Evolutionary conservation across 2,329 filamentous ascomycete genomes (phyloP), one percentile per base, ranked within the genome.

Genomic region (Trichoderma cornu-damae): DNA sequence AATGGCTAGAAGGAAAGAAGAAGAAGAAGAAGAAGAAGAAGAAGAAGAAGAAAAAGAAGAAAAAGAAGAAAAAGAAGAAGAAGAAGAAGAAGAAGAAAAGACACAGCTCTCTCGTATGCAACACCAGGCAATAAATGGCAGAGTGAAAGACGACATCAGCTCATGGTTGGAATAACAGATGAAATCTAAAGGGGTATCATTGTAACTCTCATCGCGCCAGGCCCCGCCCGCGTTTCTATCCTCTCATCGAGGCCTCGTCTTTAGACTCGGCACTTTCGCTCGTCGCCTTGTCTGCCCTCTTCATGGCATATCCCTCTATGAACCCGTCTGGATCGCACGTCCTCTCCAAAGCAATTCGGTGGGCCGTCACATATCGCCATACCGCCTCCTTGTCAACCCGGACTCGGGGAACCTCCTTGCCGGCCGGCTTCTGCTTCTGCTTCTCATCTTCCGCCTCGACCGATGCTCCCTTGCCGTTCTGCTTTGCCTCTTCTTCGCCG

Each of bases 291-390:
- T 68, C 68, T 3, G 68, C 70, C 26, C 65, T 60, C 65, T 76
- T 79, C 48, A 79, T 72, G 11, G 82, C 83, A 70, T 87, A 88
- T 53, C 83, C 80, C 61, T 86, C 83, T 6, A 87, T 72, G 63
- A 96, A 96, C 1, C 89, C 90, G 1, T 85, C 80, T 4, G 86
- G 81, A 69, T 89, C 86, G 52, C 94, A 89, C 1, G 85, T 79
- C 65, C 79, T 80, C 53, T 82, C 79, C 50, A 93, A 68, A 51
- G 79, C 79, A 57, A 92, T 81, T 43, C 76, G 74, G 65, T 90
- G 80, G 57, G 72, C 74, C 47, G 79, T 75, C 9, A 87, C 82
- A 84, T 89, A 96, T 38, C 78, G 79, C 64, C 84, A 77, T 5
- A 95, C 74, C 3, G 75, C 77, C 32, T 76, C 73, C 68, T 79